Conservation (phyloP, 164 flowering plant species). For the Berberis vulgaris region DNA sequence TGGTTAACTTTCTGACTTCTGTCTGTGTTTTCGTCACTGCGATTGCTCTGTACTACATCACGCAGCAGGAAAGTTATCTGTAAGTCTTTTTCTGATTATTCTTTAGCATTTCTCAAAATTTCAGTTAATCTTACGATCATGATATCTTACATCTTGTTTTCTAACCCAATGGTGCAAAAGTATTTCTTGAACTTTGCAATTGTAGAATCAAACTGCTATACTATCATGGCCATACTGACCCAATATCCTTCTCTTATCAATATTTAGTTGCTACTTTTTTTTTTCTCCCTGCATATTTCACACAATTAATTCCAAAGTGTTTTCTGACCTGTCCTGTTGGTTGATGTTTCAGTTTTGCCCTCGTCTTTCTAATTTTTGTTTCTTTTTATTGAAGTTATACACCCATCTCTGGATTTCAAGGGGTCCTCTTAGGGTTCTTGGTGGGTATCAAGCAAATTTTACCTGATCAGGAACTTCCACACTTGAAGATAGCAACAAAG, state of each 20-base stretch:
- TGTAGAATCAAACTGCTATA: too few relatives aligned
- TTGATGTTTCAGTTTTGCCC: too few relatives aligned
- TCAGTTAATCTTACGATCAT: too few relatives aligned
- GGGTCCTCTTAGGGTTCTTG: slow-evolving; percentile 69
- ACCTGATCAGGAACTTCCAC: slow-evolving; percentile 73
- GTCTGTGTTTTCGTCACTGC: slow-evolving; percentile 78
- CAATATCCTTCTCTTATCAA: too few relatives aligned
- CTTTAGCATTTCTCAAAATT: not conserved
- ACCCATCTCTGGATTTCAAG: slow-evolving; percentile 94
- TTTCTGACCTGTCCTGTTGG: too few relatives aligned
- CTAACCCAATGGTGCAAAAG: too few relatives aligned
- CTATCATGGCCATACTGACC: too few relatives aligned
- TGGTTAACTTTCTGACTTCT: slow-evolving; percentile 74
- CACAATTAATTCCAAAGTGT: too few relatives aligned
- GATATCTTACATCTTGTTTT: too few relatives aligned
- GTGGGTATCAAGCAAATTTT: slow-evolving; percentile 97
- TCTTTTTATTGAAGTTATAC: slow-evolving; percentile 38
- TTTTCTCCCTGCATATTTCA: too few relatives aligned
- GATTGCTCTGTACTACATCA: slow-evolving; percentile 78
- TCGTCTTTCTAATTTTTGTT: not conserved
- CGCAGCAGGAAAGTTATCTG: slow-evolving; percentile 79
- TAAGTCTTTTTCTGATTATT: slow-evolving; percentile 33
- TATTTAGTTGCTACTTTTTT: too few relatives aligned
- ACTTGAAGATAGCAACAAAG: slow-evolving; percentile 75
- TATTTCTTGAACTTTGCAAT: too few relatives aligned